Percentiles rank a stretch among this genome's conserved stretches.
Conservation (phyloP, 768 basidiomycete genomes). For the Mycena albidolilacea region DNA sequence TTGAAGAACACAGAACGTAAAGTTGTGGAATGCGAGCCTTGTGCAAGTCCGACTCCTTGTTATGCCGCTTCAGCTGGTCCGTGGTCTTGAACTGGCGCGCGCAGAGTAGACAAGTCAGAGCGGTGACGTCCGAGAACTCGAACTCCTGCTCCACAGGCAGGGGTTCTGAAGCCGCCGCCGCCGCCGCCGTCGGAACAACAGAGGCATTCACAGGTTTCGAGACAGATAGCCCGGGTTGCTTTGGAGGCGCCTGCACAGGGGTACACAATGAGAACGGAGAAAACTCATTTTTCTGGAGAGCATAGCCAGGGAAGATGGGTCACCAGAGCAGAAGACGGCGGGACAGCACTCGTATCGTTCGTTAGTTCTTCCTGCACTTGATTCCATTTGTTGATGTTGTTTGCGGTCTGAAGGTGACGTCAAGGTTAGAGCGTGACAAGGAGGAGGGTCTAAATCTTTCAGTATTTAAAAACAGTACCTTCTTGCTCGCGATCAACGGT, state of each 20-base stretch:
- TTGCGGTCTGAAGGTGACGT: constrained; percentile 72
- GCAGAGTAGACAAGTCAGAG: constrained; percentile 90
- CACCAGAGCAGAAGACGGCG: constrained; percentile 51
- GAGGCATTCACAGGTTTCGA: constrained; percentile 34
- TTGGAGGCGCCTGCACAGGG: constrained; percentile 47
- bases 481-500: constrained; percentile 88
- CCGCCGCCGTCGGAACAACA: constrained; percentile 27
- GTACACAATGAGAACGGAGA: constrained; percentile 46
- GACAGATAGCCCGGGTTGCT: constrained; percentile 40
- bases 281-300: constrained; percentile 40
- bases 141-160: constrained; percentile 71
- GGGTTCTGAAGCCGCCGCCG: constrained; percentile 44
- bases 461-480: constrained; percentile 63
- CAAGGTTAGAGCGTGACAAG: constrained; percentile 8
- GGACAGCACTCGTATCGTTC: constrained; percentile 52
- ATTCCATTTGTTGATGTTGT: constrained; percentile 98
- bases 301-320: constrained; percentile 49
- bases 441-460: background rate
- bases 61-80: constrained; percentile 91
- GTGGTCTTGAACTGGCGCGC: constrained; percentile 92
- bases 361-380: constrained; percentile 92
- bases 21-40: constrained; percentile 78
- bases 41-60: constrained; percentile 94
- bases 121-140: constrained; percentile 84
- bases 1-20: constrained; percentile 44